Evolutionary conservation across 768 basidiomycete genomes (phyloP).

Genomic region (Lyophyllum semitale): DNA sequence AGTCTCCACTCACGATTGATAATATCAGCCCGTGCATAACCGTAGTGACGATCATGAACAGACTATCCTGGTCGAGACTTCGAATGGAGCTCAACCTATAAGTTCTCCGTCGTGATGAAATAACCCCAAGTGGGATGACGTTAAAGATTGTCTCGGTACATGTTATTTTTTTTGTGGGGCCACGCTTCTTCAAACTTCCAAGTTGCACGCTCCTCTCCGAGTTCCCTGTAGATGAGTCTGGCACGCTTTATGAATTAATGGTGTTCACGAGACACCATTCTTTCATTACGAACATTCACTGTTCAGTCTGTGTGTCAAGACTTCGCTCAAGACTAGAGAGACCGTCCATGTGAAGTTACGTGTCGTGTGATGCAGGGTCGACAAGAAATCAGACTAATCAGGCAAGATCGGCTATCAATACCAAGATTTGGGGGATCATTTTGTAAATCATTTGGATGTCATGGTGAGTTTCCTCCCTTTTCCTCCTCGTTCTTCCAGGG

Average conservation of each 20-base stretch:
- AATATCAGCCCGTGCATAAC: background rate
- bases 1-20: conserved; percentile 22
- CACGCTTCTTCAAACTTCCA: no score
- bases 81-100: conserved; percentile 49
- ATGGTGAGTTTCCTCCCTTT: no score
- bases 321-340: no score
- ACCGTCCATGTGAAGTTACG: background rate
- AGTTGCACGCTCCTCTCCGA: no score
- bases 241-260: background rate
- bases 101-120: conserved; percentile 40
- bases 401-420: background rate
- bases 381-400: background rate
- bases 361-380: background rate
- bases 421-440: background rate
- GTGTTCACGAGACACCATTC: background rate
- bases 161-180: no score
- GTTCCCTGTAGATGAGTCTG: no score
- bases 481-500: background rate
- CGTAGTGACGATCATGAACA: conserved; percentile 19
- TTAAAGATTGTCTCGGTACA: no score
- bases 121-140: no score
- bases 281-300: conserved; percentile 1
- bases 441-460: background rate
- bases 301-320: background rate
- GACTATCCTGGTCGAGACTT: conserved; percentile 45